Conservation (phyloP, 1,284 basidiomycete genomes). For the Peniophora sp. region DNA sequence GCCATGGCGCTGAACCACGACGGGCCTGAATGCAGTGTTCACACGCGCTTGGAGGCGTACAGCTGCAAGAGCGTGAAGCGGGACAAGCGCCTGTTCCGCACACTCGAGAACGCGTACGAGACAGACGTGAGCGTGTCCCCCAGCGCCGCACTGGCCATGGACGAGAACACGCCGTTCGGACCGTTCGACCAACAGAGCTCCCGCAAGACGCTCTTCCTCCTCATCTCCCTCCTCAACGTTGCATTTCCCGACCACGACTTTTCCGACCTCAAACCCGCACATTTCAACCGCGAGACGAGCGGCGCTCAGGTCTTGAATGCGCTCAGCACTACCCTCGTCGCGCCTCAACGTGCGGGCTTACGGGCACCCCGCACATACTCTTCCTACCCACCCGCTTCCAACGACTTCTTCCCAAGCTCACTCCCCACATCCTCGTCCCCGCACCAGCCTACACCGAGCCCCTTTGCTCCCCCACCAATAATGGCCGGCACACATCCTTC, state of each 20-base stretch:
- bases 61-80: slow-evolving; percentile 96
- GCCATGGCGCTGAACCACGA: slow-evolving; percentile 80
- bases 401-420: slow-evolving; percentile 67
- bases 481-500: slow-evolving; percentile 63
- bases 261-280: slow-evolving; percentile 83
- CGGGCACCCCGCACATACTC: slow-evolving; percentile 72
- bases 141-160: slow-evolving; percentile 54
- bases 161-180: slow-evolving; percentile 72
- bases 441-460: slow-evolving; percentile 47
- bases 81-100: slow-evolving; percentile 94
- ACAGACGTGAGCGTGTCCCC: slow-evolving; percentile 70
- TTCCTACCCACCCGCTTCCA: slow-evolving; percentile 66
- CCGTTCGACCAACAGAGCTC: slow-evolving; percentile 69
- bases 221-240: slow-evolving; percentile 94
- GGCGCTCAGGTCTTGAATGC: slow-evolving; percentile 74
- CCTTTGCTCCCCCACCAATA: slow-evolving; percentile 45
- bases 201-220: slow-evolving; percentile 85
- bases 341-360: slow-evolving; percentile 55
- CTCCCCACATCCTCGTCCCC: slow-evolving; percentile 65
- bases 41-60: slow-evolving; percentile 94
- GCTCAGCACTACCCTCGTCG: slow-evolving; percentile 70
- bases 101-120: slow-evolving; percentile 81
- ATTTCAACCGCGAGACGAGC: slow-evolving; percentile 82
- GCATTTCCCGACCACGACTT: slow-evolving; percentile 99
- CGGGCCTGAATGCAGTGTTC: slow-evolving; percentile 84